Evolutionary conservation across 331 rosid species (phyloP), one percentile per base, ranked within the genome.

Genomic region (Quercus phellos): DNA sequence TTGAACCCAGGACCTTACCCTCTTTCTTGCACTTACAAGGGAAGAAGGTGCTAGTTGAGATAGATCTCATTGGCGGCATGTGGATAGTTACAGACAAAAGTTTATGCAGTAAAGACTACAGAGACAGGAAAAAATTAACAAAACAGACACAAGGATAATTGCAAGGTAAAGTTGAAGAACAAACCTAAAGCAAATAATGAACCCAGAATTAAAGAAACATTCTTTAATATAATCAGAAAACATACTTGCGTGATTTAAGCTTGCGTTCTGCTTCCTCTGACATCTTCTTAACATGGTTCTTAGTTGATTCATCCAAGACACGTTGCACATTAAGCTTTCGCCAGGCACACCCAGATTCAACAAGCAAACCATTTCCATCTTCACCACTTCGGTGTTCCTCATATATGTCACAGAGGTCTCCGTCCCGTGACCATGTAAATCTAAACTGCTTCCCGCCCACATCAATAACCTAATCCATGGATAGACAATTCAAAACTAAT

Each of bases 321-420:
- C 99, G 97, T 60, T 90, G 97, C 75, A 95, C 96, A 69, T 90
- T 95, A 78, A 95, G 83, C 85, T 93, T 95, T 70, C 99, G 94
- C 99, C 99, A 93, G 58, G 97, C 97, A 84, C 84, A 78, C 68
- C 99, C 99, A 35, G 98, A 92, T 82, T 95, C 98, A 74, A 90
- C 89, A 56, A 95, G 96, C 79, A 89, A 86, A 76, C 98, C 93
- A 56, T 85, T 84, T 61, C 93, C 97, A 63, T 90, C 92, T 84
- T 91, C 94, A n/a, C 98, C 97, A 76, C 92, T 85, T 75, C 69
- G 88, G 60, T 84, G 84, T 82, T 92, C 93, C 84, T 95, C 99
- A 32, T 95, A 95, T 72, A 89, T 90, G 79, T 93, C 99, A 82
- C 97, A 95, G 4, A 90, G 90, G 78, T 89, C 96, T 32, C 97